Evolutionary conservation across 2,329 filamentous ascomycete genomes (phyloP), one percentile per base, ranked within the genome.

Genomic region (Blastomyces parvus): DNA sequence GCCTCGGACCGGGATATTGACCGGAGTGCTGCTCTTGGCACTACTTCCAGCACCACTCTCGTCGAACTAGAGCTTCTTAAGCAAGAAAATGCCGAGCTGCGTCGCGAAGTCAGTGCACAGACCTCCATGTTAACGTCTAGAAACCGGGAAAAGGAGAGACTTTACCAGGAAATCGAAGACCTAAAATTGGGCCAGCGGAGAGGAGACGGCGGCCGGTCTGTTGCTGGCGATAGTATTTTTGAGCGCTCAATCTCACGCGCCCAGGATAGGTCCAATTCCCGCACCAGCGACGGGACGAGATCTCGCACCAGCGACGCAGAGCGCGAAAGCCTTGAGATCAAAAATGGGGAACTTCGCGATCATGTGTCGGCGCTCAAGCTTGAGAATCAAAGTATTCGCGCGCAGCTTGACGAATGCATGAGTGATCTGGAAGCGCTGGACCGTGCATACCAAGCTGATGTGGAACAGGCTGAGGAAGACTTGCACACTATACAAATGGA

Each of bases 141-240:
- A 30, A 97, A 97, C 71, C 88, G 91, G 33, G 94, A 99, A 73
- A 95, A 96, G 72, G 92, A 97, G 73, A 86, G 91, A 5, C 81
- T 99, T 9, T 96, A 97, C 74, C 91, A 96, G 72, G 93, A 99
- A 74, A 97, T 97, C 66, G 94, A 99, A 76, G 92, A 97, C 66
- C 81, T 99, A 66, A 99, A 97, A 77, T 86, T 97, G 70, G 86
- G 89, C 1, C 88, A 91, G 67, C 87, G 91, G 62, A 86, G 90
- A 66, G 85, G 85, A 38, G 88, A 85, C 66, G 75, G 74, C 61
- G 83, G 68, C 71, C 78, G 82, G 63, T 86, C 84, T 2, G 75
- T 84, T 62, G 81, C 91, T 1, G 86, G 93, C 6, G 94, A 97
- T 72, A 96, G 91, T 73, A 88, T 97, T 53, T 84, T 97, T 40